Base-by-base conservation (phyloP, 176 grass and related monocot genomes). In the Oropetium thomaeum region DNA sequence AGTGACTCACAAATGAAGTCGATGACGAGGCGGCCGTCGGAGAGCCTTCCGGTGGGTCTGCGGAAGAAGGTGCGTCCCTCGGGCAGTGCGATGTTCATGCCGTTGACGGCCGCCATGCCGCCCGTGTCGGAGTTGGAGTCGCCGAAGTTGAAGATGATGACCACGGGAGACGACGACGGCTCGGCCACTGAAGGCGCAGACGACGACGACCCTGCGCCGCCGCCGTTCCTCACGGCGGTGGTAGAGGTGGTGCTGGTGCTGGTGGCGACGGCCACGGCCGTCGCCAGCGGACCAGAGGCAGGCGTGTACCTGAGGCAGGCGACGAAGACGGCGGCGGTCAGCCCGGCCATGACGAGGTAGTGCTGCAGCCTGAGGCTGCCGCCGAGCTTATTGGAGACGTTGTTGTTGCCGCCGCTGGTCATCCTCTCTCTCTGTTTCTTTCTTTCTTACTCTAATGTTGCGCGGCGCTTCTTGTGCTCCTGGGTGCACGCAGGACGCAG, bases 51-150 rank as follows among this genome's bases (percentile, higher is more conserved):
- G 47, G 90, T 93, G 77, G 90, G 82, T 0, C 53, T 67, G 11
- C 48, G 80, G 79, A 93, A 97, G 82, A 77, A 87, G 53, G 82
- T 45, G 43, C 88, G 90, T 0, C 94, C 90, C 67, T 89, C 78
- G 0, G 83, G 86, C 7, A 83, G 84, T n/a, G 58, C 67, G 10
- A 93, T 20, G 49, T 65, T 45, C 53, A 80, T 54, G n/a, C 94
- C 90, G 19, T 75, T 41, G 3, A 75, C 88, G 0, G 90, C 90
- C 19, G 88, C 75, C 81, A 88, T 81, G 63, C 86, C 88, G 0
- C 94, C 94, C 23, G 94, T 97, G 78, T 97, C 94, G 19, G 94
- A 97, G 80, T 97, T 97, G 59, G 94, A 97, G 78, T 97, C 93
- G 0, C 93, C 88, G 32, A 97, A 93, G 79, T 93, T 97, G 77